Base-by-base conservation (phyloP, 148 eudicot species). In the Chenopodium quinoa region DNA sequence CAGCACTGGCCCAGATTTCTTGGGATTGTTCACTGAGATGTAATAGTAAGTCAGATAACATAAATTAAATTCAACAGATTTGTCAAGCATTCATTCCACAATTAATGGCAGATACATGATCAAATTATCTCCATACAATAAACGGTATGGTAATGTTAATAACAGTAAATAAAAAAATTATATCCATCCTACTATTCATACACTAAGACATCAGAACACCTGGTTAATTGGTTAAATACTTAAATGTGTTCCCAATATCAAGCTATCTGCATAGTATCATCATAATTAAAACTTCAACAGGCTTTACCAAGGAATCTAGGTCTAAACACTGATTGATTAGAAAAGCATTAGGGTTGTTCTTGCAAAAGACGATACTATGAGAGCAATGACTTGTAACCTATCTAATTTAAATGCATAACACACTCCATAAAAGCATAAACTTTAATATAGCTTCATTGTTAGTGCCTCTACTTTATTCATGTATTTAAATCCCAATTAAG, bases 1-100 rank as follows among this genome's bases (percentile, higher is more conserved):
- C 76, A 96, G 90, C 86, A 93, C 91, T 20, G 95, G 95, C 73
- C 97, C 94, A 37, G 97, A 89, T 86, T 91, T 92, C 80, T 94
- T 93, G n/a, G 99, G 98, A 89, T 93, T 96, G 87, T 92, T 96
- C 87, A 93, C 99, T 93, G 97, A 52, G 80, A 80, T 32, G 66
- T 40, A 72, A 56, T 40, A 40, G 44, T 40, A 40, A 76, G 50
- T 76, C 25, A 76, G 52, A 80, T 16, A 70, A 47, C 19, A 80
- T 76, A 8, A 56, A 78, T 72, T 65, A 8, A 56, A 78, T 72
- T 65, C 20, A 44, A 64, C 2, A 23, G 2, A 71, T 47, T 50
- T 32, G 34, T 63, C 58, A 44, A 56, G 4, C 71, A 62, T 16
- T 29, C 22, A 70, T 60, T 17, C 50, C 13, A 17, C 65, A 71